phyloP scores from a whole-genome alignment of 108 stramenopile species.

The Pseudonitzschia multistriata region DNA sequence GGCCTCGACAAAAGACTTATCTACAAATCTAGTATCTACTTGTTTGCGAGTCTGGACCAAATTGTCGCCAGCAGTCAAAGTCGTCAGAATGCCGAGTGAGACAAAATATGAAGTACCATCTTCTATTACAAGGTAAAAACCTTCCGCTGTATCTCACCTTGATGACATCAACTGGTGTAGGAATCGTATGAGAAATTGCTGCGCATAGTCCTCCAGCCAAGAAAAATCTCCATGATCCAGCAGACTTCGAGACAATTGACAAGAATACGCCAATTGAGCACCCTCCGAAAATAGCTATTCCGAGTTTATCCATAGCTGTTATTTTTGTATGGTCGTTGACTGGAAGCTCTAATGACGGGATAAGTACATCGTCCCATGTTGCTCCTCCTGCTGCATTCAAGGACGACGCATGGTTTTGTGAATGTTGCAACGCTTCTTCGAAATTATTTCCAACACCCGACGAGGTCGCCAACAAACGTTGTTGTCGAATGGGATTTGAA shows the following conservation, averaged over 20 bases:
- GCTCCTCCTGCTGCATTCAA: background rate
- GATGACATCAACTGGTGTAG: conserved; percentile 84
- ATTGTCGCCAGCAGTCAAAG: background rate
- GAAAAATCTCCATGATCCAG: conserved; percentile 70
- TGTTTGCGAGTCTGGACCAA: conserved; percentile 62
- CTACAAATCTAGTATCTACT: conserved; percentile 49
- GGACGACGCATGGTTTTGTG: background rate
- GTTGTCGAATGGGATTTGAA: background rate
- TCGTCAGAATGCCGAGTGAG: background rate
- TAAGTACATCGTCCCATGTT: conserved; percentile 12
- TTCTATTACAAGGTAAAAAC: too few species aligned
- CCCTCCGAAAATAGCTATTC: conserved; percentile 10
- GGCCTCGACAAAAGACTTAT: conserved; percentile 42
- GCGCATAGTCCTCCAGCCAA: conserved; percentile 79
- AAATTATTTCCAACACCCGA: background rate
- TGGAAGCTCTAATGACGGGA: background rate
- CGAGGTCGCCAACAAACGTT: background rate
- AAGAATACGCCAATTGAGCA: conserved; percentile 8
- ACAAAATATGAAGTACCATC: background rate
- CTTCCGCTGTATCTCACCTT: conserved; percentile 44
- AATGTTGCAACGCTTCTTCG: background rate
- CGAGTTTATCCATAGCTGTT: conserved; percentile 22
- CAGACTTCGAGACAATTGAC: conserved; percentile 14
- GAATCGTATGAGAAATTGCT: conserved; percentile 67
- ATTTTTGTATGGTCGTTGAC: conserved; percentile 2